Evolutionary conservation across 192 early-diverging fungal species (phyloP), one percentile per base, ranked within the genome.

Genomic region (Allomyces macrogynus): DNA sequence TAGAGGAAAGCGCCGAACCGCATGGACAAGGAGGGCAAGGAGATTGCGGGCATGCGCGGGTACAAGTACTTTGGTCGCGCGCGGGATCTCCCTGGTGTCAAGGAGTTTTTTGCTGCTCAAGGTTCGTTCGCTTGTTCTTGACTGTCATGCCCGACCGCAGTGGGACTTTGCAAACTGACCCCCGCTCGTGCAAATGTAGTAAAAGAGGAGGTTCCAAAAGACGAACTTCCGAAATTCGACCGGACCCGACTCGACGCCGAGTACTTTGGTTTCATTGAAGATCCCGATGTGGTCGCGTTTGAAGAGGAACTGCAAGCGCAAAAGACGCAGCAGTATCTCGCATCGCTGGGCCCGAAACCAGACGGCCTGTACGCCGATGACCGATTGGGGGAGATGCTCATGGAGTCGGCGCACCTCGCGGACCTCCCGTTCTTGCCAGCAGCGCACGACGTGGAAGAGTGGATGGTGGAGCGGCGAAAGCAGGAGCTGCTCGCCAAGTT

Each of bases 11-110:
- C 44, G 14, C 22, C 24, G 63, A 24, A 64, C 9, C n/a, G 26
- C 4, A 64, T 22, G 61, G 26, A 24, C n/a, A 64, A 54, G 24
- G 61, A 62, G 22, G 95, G 93, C 11, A 84, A 78, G 60, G 91
- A 91, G 66, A 90, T 91, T 3, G 89, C 91, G 0, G 93, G 92
- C 0, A 85, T 80, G 54, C 74, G 88, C 60, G 93, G 93, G 68
- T 99, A 96, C 81, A 90, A 87, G 86, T 87, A 96, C 71, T 99
- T 97, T 84, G 93, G 95, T 10, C 86, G 92, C 26, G 93, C 95
- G 62, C 89, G 86, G 67, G 89, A 95, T 62, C 77, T 99, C 62
- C 91, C 91, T 0, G 93, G 90, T 26, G 92, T 99, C 60, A 84
- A 84, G 68, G 92, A 99, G 71, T 72, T 96, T 61, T 87, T 98